Conservation (phyloP, 2,329 filamentous ascomycete genomes). For the Diaporthe sp. region DNA sequence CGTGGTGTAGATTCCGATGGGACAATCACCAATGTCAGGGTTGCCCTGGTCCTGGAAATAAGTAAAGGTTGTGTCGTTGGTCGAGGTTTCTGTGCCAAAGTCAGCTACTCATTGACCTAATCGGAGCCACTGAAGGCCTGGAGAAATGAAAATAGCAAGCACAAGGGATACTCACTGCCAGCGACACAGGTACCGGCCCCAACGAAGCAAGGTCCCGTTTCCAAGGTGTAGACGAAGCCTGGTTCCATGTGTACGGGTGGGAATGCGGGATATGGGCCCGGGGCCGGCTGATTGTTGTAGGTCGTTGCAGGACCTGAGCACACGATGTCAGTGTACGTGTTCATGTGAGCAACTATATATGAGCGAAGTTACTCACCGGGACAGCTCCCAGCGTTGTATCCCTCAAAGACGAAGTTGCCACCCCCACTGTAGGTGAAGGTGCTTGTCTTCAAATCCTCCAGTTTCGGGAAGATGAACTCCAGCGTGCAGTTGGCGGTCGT, state of each 20-base stretch:
- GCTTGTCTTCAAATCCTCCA: conserved; percentile 46
- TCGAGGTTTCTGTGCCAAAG: conserved; percentile 38
- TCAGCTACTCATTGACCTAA: not conserved
- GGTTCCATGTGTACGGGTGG: conserved; percentile 47
- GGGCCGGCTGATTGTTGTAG: conserved; percentile 43
- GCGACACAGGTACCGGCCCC: conserved; percentile 44
- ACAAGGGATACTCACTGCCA: conserved; percentile 36
- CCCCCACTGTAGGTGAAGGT: conserved; percentile 47
- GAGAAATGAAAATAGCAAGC: too few relatives aligned
- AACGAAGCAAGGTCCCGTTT: conserved; percentile 44
- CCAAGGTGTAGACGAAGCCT: conserved; percentile 46
- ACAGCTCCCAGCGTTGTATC: conserved; percentile 43
- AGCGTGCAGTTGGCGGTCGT: conserved; percentile 56
- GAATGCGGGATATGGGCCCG: conserved; percentile 41
- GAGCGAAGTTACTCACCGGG: conserved; percentile 32
- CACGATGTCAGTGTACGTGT: not conserved
- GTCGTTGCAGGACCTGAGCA: conserved; percentile 39
- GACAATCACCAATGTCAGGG: conserved; percentile 10
- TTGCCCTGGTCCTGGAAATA: conserved; percentile 42
- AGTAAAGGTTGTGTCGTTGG: conserved; percentile 45
- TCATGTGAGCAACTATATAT: too few relatives aligned
- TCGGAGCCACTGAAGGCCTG: not conserved
- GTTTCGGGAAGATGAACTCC: conserved; percentile 55
- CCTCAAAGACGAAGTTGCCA: conserved; percentile 49
- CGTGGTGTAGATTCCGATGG: conserved; percentile 21